Evolutionary conservation across 2,329 filamentous ascomycete genomes (phyloP).

Genomic region (Talaromyces verruculosus): DNA sequence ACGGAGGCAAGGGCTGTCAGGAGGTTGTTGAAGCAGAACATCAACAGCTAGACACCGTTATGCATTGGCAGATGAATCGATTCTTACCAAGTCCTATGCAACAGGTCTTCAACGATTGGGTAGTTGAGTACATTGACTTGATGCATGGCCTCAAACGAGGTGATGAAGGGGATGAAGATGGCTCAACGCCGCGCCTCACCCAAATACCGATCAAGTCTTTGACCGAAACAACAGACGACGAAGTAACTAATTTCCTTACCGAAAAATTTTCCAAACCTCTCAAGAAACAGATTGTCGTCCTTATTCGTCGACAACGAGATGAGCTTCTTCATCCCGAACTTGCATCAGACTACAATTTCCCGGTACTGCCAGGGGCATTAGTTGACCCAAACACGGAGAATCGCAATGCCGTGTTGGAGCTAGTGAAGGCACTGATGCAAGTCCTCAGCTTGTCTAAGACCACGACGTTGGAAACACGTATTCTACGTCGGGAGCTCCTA

Average conservation of each 20-base stretch:
- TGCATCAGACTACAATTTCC: constrained; percentile 82
- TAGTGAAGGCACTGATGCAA: constrained; percentile 92
- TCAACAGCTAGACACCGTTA: constrained; percentile 83
- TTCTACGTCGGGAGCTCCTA: constrained; percentile 85
- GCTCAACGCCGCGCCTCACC: constrained; percentile 60
- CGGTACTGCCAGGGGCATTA: constrained; percentile 60
- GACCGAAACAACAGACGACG: constrained; percentile 60
- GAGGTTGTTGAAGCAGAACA: constrained; percentile 74
- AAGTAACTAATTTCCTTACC: constrained; percentile 67
- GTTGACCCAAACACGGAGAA: constrained; percentile 55
- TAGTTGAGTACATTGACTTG: constrained; percentile 89
- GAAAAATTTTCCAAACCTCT: constrained; percentile 83
- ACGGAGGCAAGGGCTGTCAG: constrained; percentile 87
- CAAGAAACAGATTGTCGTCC: constrained; percentile 78
- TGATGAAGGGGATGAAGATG: constrained; percentile 51
- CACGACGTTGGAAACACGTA: constrained; percentile 80
- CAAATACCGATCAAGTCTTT: constrained; percentile 59
- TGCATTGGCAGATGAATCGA: constrained; percentile 96
- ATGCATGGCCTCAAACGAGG: constrained; percentile 87
- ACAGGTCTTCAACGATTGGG: constrained; percentile 83
- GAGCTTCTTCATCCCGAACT: constrained; percentile 89
- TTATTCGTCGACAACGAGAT: constrained; percentile 82
- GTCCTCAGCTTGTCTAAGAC: constrained; percentile 87
- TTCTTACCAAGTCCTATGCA: constrained; percentile 82
- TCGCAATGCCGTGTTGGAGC: constrained; percentile 77